phyloP scores from a whole-genome alignment of 202 grass and related monocot genomes.

The Hordeum pubiflorum region DNA sequence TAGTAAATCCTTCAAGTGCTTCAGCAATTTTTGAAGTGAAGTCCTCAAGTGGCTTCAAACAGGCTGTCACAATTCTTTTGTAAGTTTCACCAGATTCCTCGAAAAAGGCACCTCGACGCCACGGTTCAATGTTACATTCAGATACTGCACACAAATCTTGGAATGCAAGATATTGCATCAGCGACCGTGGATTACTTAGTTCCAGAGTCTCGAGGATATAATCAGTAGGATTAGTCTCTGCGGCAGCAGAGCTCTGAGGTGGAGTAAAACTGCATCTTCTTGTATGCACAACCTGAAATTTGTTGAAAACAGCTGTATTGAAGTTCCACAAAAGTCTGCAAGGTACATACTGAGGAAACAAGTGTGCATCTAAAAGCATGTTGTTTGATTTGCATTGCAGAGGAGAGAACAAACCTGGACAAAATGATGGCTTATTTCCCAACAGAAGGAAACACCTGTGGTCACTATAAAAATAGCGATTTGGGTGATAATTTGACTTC shows the following conservation, averaged over 20 bases:
- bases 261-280: constrained; percentile 81
- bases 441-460: constrained; percentile 55
- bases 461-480: constrained; percentile 49
- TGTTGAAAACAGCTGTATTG: constrained; percentile 7
- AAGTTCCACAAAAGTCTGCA: constrained; percentile 8
- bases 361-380: neutral
- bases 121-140: constrained; percentile 73
- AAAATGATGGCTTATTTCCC: constrained; percentile 89
- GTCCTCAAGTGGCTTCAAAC: constrained; percentile 80
- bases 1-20: constrained; percentile 49
- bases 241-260: constrained; percentile 70
- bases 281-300: constrained; percentile 75
- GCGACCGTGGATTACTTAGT: constrained; percentile 58
- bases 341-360: constrained; percentile 12
- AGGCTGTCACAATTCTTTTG: constrained; percentile 60
- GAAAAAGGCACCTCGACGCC: constrained; percentile 76
- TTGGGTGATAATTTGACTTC: constrained; percentile 45
- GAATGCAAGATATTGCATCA: constrained; percentile 84
- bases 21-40: constrained; percentile 66
- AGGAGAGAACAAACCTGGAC: constrained; percentile 56
- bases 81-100: constrained; percentile 93
- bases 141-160: constrained; percentile 84
- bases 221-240: constrained; percentile 80
- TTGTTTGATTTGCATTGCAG: neutral
- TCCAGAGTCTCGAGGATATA: constrained; percentile 75